phyloP scores from a whole-genome alignment of 306 rosid genomes.

The Sicyos baderoa region DNA sequence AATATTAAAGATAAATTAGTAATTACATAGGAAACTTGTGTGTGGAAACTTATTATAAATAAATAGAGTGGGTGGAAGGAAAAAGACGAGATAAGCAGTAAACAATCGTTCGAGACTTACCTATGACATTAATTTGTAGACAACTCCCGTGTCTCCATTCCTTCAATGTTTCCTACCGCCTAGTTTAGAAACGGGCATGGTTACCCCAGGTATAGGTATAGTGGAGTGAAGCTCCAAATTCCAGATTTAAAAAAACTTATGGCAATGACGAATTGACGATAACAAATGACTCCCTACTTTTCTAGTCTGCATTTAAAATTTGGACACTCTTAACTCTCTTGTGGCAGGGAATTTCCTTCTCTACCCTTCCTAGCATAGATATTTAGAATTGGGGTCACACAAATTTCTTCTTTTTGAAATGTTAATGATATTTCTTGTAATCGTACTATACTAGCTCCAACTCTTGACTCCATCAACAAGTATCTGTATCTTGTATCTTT shows the following conservation, averaged over 20 bases:
- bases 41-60: neutral
- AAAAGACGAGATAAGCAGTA: neutral
- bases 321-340: neutral
- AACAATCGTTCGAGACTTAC: no score
- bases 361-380: no score
- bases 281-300: neutral
- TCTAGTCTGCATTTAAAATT: neutral
- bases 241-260: neutral
- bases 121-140: no score
- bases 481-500: neutral
- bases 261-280: neutral
- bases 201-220: no score
- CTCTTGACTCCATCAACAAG: neutral
- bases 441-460: neutral
- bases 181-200: no score
- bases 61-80: neutral
- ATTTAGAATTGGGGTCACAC: neutral
- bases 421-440: neutral
- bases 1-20: neutral
- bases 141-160: no score
- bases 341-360: no score
- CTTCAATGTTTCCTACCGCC: no score
- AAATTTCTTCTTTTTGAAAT: neutral
- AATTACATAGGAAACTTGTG: neutral
- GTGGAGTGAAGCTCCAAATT: no score